A percentile compares a stretch with the other conserved stretches of the same genome.
Conservation (phyloP, 176 grass and related monocot species). For the Ampelocalamus luodianensis region DNA sequence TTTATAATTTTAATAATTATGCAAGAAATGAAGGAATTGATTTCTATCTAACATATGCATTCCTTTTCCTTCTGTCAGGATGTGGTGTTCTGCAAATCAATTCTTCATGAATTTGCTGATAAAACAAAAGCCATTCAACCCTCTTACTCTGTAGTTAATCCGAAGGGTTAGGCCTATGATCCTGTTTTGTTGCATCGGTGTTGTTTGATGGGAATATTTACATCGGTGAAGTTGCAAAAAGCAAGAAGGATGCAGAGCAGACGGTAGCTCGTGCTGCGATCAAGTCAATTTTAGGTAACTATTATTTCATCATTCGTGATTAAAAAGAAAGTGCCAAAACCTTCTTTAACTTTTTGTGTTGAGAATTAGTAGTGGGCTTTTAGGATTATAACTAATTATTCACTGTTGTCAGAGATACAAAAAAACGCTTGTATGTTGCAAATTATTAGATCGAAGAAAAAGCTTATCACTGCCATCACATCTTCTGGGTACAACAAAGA, state of each 20-base stretch:
- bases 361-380: not conserved
- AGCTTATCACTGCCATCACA: constrained; percentile 25
- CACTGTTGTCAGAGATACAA: constrained; percentile 47
- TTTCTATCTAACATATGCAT: constrained; percentile 7
- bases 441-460: constrained; percentile 61
- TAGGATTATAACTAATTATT: constrained; percentile 30
- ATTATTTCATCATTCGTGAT: constrained; percentile 33
- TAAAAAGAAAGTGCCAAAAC: not conserved
- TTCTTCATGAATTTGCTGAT: constrained; percentile 67
- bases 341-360: constrained; percentile 26
- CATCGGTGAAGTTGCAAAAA: no score
- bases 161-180: not conserved
- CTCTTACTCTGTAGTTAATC: constrained; percentile 31
- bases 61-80: constrained; percentile 30
- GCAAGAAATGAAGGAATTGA: constrained; percentile 17
- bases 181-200: constrained; percentile 35
- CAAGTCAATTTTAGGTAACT: constrained; percentile 70
- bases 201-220: no score
- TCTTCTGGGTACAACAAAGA: constrained; percentile 17
- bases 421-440: constrained; percentile 32
- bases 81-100: constrained; percentile 59
- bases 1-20: constrained; percentile 28
- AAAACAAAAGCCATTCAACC: constrained; percentile 48
- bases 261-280: constrained; percentile 9
- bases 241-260: no score